Percentiles rank a stretch among this genome's conserved stretches.
Evolutionary conservation across 305 asterid species (phyloP).

Genomic region (Fraxinus greggii): DNA sequence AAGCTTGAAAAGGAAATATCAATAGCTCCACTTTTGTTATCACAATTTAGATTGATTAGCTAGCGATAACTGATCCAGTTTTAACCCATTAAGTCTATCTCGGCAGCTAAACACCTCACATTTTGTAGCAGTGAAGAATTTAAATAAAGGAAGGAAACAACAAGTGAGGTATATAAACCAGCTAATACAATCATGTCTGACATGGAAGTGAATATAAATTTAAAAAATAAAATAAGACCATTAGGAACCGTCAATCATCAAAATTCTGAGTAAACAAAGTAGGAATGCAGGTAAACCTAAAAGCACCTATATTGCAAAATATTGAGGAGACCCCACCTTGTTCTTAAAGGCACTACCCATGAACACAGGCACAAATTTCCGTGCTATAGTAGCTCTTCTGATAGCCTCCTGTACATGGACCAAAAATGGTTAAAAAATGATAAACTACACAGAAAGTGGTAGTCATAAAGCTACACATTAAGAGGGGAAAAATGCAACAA

Average conservation of each 20-base stretch:
- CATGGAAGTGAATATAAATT: not conserved
- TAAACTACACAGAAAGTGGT: not conserved
- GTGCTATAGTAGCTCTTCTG: conserved; percentile 84
- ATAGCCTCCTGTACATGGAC: conserved; percentile 68
- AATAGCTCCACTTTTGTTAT: not conserved
- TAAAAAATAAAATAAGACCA: not conserved
- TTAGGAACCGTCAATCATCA: not conserved
- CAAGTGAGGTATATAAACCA: not conserved
- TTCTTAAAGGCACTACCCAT: conserved; percentile 99
- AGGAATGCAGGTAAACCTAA: not conserved
- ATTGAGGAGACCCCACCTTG: conserved; percentile 52
- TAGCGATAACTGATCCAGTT: not conserved
- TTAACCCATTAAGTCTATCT: conserved; percentile 3
- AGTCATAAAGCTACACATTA: conserved; percentile 20
- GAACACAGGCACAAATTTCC: conserved; percentile 89
- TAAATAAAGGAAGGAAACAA: not conserved
- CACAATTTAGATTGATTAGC: not conserved
- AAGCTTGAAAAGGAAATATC: not conserved
- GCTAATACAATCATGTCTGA: conserved; percentile 5
- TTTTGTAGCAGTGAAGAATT: conserved; percentile 7
- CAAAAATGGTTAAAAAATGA: conserved; percentile 24
- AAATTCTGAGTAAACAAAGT: conserved; percentile 6
- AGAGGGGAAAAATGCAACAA: conserved; percentile 4
- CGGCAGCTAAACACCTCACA: conserved; percentile 3
- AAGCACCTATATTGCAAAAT: not conserved